A percentile compares a stretch with the other conserved stretches of the same genome.
phyloP scores from a whole-genome alignment of 495 filamentous ascomycete genomes.

The Aspergillus haitiensis region DNA sequence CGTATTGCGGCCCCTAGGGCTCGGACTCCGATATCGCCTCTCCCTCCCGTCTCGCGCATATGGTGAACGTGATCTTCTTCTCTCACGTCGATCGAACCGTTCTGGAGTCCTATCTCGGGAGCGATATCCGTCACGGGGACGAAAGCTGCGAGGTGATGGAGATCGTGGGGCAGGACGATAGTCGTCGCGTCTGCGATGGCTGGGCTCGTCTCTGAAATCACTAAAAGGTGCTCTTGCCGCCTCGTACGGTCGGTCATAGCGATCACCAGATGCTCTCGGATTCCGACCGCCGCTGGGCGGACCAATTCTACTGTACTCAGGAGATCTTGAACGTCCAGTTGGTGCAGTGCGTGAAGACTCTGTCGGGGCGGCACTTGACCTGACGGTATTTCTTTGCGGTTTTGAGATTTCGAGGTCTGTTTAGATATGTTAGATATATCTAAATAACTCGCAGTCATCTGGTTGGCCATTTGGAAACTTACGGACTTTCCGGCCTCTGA shows the following conservation, averaged over 20 bases:
- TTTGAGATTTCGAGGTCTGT: conserved; percentile 93
- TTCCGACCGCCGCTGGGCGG: conserved; percentile 38
- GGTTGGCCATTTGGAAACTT: conserved; percentile 44
- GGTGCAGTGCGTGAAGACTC: conserved; percentile 41
- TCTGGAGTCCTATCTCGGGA: conserved; percentile 57
- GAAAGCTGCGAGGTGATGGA: conserved; percentile 59
- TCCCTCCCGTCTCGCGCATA: conserved; percentile 55
- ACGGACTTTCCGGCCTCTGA: conserved; percentile 90
- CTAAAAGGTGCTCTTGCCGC: conserved; percentile 41
- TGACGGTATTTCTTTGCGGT: conserved; percentile 70
- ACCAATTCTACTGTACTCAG: conserved; percentile 60
- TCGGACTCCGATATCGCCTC: conserved; percentile 67
- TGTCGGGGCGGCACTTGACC: conserved; percentile 44
- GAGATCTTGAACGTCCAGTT: conserved; percentile 66
- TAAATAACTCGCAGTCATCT: not conserved
- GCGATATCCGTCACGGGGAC: conserved; percentile 69
- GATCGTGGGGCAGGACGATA: conserved; percentile 61
- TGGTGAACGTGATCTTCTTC: conserved; percentile 70
- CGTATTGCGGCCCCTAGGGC: conserved; percentile 54
- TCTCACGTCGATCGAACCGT: conserved; percentile 57
- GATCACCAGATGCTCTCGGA: conserved; percentile 39
- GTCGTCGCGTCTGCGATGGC: conserved; percentile 57
- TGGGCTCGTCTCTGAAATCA: conserved; percentile 52
- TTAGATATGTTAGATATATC: conserved; percentile 7
- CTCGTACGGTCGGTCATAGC: conserved; percentile 47